Percentiles rank a stretch among this genome's conserved stretches.
These are phyloP conservation scores for Exophiala spinifera DNA, from an alignment of 2,329 filamentous ascomycete genomes.

Conservation along the genomic window DNA sequence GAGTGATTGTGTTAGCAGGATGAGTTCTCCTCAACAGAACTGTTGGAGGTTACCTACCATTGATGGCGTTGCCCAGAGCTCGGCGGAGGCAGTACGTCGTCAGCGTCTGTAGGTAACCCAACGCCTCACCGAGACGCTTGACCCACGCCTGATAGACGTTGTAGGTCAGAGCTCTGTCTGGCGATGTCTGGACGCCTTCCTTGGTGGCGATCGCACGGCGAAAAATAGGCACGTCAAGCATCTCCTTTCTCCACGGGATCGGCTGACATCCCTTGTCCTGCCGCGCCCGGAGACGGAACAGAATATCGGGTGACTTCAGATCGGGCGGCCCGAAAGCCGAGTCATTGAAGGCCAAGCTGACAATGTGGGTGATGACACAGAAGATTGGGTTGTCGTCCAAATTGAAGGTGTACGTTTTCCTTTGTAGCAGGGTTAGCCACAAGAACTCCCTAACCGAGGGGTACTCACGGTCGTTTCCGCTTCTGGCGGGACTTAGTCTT, in stretches of 20 bases:
- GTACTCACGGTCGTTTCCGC: conserved; percentile 12
- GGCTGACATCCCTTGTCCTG: background rate
- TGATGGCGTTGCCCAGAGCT: background rate
- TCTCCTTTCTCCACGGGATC: conserved; percentile 2
- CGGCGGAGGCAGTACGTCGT: conserved; percentile 4
- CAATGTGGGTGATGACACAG: conserved; percentile 12
- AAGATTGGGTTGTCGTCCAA: conserved; percentile 13
- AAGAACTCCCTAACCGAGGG: background rate
- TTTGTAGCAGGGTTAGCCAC: background rate
- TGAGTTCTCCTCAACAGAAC: background rate
- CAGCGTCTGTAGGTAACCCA: conserved; percentile 1
- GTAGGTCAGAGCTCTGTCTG: background rate
- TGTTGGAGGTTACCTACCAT: background rate
- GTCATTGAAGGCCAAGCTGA: conserved; percentile 11
- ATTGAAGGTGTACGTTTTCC: background rate
- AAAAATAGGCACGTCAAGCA: background rate
- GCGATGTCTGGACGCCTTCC: background rate
- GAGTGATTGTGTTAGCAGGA: background rate
- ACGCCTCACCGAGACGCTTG: background rate
- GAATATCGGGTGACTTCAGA: background rate
- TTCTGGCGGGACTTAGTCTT: conserved; percentile 14
- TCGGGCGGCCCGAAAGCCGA: conserved; percentile 6
- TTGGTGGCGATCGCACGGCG: background rate
- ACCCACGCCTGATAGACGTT: conserved; percentile 1
- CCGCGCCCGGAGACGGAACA: background rate